Evolutionary conservation across 192 early-diverging fungal genomes (phyloP), one percentile per base, ranked within the genome.

Genomic region (Backusella luteola): DNA sequence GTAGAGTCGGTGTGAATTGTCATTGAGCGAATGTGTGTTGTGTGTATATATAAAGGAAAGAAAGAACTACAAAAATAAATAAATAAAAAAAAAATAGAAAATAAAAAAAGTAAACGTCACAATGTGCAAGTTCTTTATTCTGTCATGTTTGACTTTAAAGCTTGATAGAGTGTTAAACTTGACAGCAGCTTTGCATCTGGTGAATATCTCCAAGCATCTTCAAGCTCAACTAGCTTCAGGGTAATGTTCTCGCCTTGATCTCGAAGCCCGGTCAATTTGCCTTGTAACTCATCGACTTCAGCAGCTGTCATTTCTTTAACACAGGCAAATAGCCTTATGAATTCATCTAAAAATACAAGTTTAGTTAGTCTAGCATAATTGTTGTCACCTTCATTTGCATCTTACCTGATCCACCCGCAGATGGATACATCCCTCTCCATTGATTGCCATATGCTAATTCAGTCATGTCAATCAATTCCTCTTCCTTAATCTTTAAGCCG

Each of bases 201-300:
- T 17, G 91, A 89, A 8, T 53, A 52, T 69, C 84, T 84, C 88
- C 91, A 94, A 7, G 92, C 82, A 69, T 94, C 85, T 42, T 87
- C 84, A 36, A 94, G 76, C 11, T 85, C 80, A 0, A 93, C 90
- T 17, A 96, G 67, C 41, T 87, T 81, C 41, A 95, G 72, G 0
- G 90, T 86, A 49, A 97, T 97, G 17, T 80, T 84, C 80, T 97
- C 95, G 17, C 94, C 95, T 42, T 93, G 87, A 9, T 90, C 89
- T 11, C 91, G 81, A 34, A 95, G 83, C 6, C 95, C 94, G 17
- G 88, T 80, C 6, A 94, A 70, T 67, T 85, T 88, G 12, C 89
- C 94, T 72, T 87, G 85, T 17, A 97, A 74, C 3, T 71, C 66
- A 4, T 82, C 76, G 6, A 97, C 84, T 29, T 95, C 85, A 1